Evolutionary conservation across 192 early-diverging fungal species (phyloP).

Genomic region (Podila epigama): DNA sequence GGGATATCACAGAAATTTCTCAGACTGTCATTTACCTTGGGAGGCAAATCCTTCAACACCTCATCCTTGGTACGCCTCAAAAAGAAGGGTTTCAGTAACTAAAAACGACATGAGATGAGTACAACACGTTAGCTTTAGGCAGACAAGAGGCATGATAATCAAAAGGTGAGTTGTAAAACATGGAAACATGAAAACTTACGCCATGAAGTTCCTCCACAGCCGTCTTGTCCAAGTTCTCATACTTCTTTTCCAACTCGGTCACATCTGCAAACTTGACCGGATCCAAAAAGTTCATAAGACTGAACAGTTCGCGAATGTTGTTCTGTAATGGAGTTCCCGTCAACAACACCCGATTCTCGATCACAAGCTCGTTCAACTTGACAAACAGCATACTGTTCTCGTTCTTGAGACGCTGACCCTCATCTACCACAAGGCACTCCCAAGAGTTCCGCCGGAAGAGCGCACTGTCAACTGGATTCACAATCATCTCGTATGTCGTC

Average conservation of each 20-base stretch:
- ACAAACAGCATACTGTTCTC: conserved; percentile 65
- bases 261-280: conserved; percentile 65
- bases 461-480: conserved; percentile 53
- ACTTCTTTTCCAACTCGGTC: conserved; percentile 61
- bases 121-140: neutral
- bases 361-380: conserved; percentile 57
- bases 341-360: conserved; percentile 64
- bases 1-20: too few species aligned
- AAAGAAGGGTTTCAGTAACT: conserved; percentile 70
- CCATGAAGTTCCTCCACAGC: conserved; percentile 73
- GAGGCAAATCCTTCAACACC: conserved; percentile 64
- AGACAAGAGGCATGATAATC: neutral
- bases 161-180: neutral
- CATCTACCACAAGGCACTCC: conserved; percentile 75
- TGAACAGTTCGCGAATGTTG: conserved; percentile 76
- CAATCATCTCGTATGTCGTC: conserved; percentile 67
- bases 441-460: conserved; percentile 59
- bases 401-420: conserved; percentile 83
- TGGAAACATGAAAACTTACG: conserved; percentile 21
- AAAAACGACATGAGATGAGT: neutral
- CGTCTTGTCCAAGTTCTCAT: conserved; percentile 57
- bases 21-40: too few species aligned
- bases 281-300: conserved; percentile 76
- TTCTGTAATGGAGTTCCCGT: conserved; percentile 81
- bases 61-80: conserved; percentile 74